phyloP scores from a whole-genome alignment of 2,329 filamentous ascomycete genomes.

The Diaporthe caulivora region DNA sequence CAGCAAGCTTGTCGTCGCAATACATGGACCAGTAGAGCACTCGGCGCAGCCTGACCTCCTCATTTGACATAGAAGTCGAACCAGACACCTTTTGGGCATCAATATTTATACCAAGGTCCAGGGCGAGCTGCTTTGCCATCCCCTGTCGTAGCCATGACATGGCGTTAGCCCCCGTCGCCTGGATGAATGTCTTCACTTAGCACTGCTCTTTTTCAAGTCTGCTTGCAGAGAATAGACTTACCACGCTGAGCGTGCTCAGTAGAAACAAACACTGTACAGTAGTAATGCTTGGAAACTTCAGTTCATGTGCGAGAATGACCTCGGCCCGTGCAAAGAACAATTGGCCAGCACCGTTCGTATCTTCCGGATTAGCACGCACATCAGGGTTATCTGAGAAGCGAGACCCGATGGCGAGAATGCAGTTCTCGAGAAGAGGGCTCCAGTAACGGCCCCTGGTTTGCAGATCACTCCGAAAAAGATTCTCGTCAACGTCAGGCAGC shows the following conservation, averaged over 20 bases:
- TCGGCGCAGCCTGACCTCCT: neutral
- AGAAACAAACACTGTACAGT: neutral
- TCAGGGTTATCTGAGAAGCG: neutral
- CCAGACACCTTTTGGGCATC: neutral
- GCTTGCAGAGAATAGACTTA: neutral
- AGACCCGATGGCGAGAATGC: neutral
- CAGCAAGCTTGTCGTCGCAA: neutral
- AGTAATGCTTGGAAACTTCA: neutral
- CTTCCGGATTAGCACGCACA: neutral
- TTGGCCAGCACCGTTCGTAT: neutral
- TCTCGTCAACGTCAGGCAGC: neutral
- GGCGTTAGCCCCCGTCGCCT: neutral
- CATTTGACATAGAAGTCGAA: neutral
- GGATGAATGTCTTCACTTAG: neutral
- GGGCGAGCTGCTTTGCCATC: neutral
- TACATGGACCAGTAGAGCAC: slow-evolving; percentile 1
- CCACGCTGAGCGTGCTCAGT: neutral
- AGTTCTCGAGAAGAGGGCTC: neutral
- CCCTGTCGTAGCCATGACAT: neutral
- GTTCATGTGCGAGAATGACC: neutral
- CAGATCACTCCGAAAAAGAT: neutral
- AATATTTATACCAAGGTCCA: neutral
- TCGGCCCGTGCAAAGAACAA: neutral
- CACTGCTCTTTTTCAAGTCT: no score
- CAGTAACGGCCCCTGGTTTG: neutral